A percentile compares a stretch with the other conserved stretches of the same genome.
These are phyloP conservation scores for Solanum hybrid DNA, from an alignment of 305 asterid species.

Conservation along the genomic window DNA sequence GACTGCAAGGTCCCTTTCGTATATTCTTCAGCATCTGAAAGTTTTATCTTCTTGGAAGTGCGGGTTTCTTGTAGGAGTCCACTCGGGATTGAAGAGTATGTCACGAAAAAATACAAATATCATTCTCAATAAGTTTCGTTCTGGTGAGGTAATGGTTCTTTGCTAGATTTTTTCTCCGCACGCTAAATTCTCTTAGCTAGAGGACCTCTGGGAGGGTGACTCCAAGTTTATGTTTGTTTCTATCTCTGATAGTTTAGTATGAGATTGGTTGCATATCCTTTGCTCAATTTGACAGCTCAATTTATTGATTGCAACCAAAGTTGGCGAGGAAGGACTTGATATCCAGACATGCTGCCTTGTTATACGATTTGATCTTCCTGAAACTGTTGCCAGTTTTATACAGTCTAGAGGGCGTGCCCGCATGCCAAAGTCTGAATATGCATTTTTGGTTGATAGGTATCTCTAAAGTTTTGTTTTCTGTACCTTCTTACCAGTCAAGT, in stretches of 20 bases:
- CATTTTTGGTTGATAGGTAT: conserved; percentile 88
- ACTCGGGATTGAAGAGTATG: conserved; percentile 53
- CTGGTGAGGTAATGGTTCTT: conserved; percentile 73
- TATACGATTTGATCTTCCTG: conserved; percentile 97
- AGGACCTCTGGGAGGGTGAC: background rate
- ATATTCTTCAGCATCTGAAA: conserved; percentile 50
- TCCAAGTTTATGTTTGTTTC: background rate
- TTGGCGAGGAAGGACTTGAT: conserved; percentile 99
- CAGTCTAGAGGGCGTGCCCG: conserved; percentile 99
- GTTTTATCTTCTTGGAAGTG: conserved; percentile 79
- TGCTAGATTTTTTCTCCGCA: background rate
- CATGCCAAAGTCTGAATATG: conserved; percentile 91
- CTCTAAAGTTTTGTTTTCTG: conserved; percentile 11
- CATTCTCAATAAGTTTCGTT: conserved; percentile 81
- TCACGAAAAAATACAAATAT: conserved; percentile 54
- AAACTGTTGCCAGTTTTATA: conserved; percentile 93
- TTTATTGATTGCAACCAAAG: conserved; percentile 94
- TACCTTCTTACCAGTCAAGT: conserved; percentile 9
- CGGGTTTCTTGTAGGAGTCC: conserved; percentile 80
- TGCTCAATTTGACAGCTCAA: conserved; percentile 58
- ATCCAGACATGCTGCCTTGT: conserved; percentile 99
- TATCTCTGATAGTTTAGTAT: background rate
- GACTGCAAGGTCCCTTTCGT: conserved; percentile 77
- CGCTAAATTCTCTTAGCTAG: background rate
- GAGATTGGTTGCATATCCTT: background rate